These are phyloP conservation scores for Marsdenia floribunda DNA, from an alignment of 257 asterid genomes.

Conservation along the genomic window DNA sequence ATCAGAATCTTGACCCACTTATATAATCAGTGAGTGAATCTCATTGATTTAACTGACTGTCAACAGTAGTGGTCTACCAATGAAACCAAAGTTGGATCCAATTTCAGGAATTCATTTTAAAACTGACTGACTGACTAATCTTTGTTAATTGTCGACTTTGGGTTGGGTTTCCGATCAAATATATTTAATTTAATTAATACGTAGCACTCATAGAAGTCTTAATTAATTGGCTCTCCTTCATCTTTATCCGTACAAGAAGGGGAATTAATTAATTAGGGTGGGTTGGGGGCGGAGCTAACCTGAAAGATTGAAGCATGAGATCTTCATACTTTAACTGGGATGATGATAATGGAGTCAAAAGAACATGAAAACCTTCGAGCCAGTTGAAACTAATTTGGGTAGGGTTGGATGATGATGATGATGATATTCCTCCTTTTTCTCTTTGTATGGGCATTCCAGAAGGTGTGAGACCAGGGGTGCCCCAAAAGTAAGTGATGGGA, in stretches of 20 bases:
- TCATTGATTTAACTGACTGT: conserved; percentile 28
- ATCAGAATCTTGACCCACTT: neutral
- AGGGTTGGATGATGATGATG: neutral
- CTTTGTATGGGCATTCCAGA: conserved; percentile 30
- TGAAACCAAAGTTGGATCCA: neutral
- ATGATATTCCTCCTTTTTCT: neutral
- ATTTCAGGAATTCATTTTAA: neutral
- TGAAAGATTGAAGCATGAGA: conserved; percentile 52
- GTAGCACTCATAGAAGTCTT: too few relatives aligned
- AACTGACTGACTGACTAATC: too few relatives aligned
- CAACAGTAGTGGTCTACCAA: conserved; percentile 12
- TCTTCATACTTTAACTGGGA: conserved; percentile 32
- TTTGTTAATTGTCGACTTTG: too few relatives aligned
- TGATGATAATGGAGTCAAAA: conserved; percentile 26
- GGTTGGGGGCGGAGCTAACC: conserved; percentile 25
- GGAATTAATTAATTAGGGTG: too few relatives aligned
- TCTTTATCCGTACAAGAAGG: too few relatives aligned
- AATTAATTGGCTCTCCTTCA: too few relatives aligned
- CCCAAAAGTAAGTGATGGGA: conserved; percentile 77
- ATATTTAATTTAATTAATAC: too few relatives aligned
- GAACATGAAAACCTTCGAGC: conserved; percentile 77
- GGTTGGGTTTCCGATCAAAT: too few relatives aligned
- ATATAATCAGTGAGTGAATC: neutral
- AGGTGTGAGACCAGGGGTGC: conserved; percentile 51
- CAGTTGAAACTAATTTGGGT: conserved; percentile 33